Evolutionary conservation across 768 basidiomycete species (phyloP), one percentile per base, ranked within the genome.

Genomic region (Mycena amicta): DNA sequence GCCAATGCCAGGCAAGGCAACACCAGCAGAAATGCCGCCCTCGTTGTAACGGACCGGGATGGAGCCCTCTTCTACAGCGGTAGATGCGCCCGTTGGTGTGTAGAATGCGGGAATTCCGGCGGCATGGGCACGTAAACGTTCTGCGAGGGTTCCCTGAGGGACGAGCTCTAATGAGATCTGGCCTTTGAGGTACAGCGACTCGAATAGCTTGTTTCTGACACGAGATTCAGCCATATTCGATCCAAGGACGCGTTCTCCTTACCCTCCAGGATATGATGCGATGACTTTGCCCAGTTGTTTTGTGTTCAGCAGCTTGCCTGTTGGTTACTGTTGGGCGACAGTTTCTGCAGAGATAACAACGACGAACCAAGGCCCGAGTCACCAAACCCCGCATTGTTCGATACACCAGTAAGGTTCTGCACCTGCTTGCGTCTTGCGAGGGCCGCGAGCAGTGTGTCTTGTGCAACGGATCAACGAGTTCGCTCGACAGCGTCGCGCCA

Each of bases 101-200:
- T 80, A 95, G 78, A 97, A 94, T n/a, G 89, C 93, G 18, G 94
- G 93, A 59, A 94, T 93, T 51, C 94, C 94, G 12, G 92, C 90
- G 8, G 92, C 93, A 56, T 92, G 90, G 5, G 94, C 90, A 31
- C 93, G 88, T 59, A 95, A 79, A 57, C 93, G 88, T 68, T 95
- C 94, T 16, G 89, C 86, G 43, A 97, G 84, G 15, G 93, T 95
- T 11, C 93, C 94, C 74, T 97, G 94, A 3, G 95, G 94, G 26
- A 92, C 91, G 22, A 96, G 87, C 67, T 96, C 94, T 31, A 95
- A 76, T 8, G 89, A 87, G 57, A 96, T 88, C 62, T 88, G 74
- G 53, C 94, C 94, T 13, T 82, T 80, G 51, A 96, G 83, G 73
- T 92, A 97, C 57, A 88, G 75, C 13, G 81, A 72, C 73, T 95